These are phyloP conservation scores for Plasmodium coatneyi DNA, from an alignment of 169 alveolate species.

Conservation along the genomic window DNA sequence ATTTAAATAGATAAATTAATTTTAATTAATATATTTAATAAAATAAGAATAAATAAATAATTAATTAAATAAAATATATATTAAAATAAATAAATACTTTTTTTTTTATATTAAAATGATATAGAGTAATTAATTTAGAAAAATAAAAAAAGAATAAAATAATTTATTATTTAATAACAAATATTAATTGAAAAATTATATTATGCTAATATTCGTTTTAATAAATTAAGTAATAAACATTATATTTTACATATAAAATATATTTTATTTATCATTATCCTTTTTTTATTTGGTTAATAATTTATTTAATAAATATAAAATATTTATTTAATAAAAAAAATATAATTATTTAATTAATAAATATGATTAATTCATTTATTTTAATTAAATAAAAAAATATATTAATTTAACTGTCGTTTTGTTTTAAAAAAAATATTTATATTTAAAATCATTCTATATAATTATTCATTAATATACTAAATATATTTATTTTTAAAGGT, in stretches of 20 bases:
- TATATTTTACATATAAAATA: neutral
- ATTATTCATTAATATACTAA: too few relatives aligned
- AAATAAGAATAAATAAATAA: neutral
- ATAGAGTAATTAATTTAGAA: neutral
- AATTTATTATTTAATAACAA: neutral
- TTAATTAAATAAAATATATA: neutral
- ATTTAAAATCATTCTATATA: too few relatives aligned
- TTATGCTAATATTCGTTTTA: neutral
- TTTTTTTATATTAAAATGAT: neutral
- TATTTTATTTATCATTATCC: neutral
- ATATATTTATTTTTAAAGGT: too few relatives aligned
- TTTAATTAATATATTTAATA: neutral
- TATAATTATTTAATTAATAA: neutral
- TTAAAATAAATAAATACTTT: neutral
- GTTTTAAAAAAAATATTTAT: neutral
- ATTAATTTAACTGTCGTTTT: neutral
- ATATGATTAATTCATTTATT: neutral
- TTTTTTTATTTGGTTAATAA: neutral
- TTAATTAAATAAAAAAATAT: neutral
- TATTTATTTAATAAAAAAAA: too few relatives aligned
- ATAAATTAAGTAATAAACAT: neutral
- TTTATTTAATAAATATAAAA: neutral
- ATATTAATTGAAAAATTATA: neutral
- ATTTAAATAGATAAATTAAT: neutral
- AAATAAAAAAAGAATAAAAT: neutral